Evolutionary conservation across 768 basidiomycete species (phyloP).

Genomic region (Boletellus emodensis): DNA sequence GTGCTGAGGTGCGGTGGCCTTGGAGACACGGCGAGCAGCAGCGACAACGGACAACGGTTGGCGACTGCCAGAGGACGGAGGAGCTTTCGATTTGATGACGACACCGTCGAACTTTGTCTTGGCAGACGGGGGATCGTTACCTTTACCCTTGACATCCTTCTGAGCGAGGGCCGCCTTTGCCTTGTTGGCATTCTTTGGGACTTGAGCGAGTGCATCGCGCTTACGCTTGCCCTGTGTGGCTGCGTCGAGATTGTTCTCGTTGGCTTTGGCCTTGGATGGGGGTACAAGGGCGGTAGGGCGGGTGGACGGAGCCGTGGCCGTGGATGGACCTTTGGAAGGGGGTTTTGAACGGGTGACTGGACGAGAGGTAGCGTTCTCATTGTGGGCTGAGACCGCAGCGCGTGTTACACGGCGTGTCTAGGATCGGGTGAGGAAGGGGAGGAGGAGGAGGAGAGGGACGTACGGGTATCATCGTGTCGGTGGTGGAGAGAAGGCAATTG

Average conservation of each 20-base stretch:
- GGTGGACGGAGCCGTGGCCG: slow-evolving; percentile 33
- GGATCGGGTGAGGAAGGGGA: background rate
- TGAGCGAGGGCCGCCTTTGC: slow-evolving; percentile 29
- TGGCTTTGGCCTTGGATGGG: slow-evolving; percentile 33
- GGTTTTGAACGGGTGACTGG: slow-evolving; percentile 61
- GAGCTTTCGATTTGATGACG: slow-evolving; percentile 49
- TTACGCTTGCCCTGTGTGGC: slow-evolving; percentile 63
- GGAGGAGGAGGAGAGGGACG: background rate
- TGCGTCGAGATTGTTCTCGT: slow-evolving; percentile 45
- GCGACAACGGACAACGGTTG: slow-evolving; percentile 55
- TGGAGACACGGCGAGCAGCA: slow-evolving; percentile 38
- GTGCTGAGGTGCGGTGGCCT: slow-evolving; percentile 20
- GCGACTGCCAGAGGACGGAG: slow-evolving; percentile 33
- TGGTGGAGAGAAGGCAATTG: slow-evolving; percentile 30
- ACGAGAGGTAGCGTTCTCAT: slow-evolving; percentile 70
- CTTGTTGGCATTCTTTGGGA: slow-evolving; percentile 49
- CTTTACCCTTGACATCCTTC: slow-evolving; percentile 53
- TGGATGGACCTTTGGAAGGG: slow-evolving; percentile 35
- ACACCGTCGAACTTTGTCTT: slow-evolving; percentile 61
- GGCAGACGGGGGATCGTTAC: slow-evolving; percentile 36
- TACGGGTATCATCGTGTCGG: slow-evolving; percentile 41
- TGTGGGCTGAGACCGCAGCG: slow-evolving; percentile 48
- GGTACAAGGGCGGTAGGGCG: slow-evolving; percentile 42
- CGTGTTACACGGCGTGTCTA: slow-evolving; percentile 67
- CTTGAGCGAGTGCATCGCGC: slow-evolving; percentile 71